Evolutionary conservation across 305 asterid species (phyloP).

Genomic region (Solanum hybrid): DNA sequence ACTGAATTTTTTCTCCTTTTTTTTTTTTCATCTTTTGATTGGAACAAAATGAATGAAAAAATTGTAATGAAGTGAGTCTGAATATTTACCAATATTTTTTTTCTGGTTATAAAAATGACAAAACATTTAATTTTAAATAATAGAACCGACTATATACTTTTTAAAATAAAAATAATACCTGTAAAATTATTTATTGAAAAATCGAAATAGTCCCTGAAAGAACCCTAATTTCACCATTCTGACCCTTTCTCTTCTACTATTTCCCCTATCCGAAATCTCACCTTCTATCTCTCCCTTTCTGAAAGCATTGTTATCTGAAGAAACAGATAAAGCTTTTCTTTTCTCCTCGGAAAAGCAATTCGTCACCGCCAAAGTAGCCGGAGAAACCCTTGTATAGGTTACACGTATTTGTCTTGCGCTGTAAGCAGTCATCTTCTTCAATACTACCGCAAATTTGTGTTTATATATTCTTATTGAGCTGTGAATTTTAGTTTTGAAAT

Average conservation of each 20-base stretch:
- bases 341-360: not conserved
- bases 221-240: slow-evolving; percentile 30
- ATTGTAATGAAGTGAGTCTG: not conserved
- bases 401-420: not conserved
- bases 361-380: not conserved
- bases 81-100: not conserved
- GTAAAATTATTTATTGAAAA: not conserved
- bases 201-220: slow-evolving; percentile 6
- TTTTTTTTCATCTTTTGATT: not conserved
- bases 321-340: not conserved
- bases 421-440: not conserved
- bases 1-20: not conserved
- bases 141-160: not conserved
- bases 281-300: slow-evolving; percentile 10
- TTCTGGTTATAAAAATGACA: not conserved
- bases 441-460: not conserved
- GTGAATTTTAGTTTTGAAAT: not conserved
- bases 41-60: not conserved
- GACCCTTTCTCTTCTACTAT: slow-evolving; percentile 8
- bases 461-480: not conserved
- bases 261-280: slow-evolving; percentile 25
- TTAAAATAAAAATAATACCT: no score
- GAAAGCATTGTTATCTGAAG: slow-evolving; percentile 16
- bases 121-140: not conserved
- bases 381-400: not conserved